phyloP scores from a whole-genome alignment of 2,329 filamentous ascomycete species.

The Ophiostoma himal-ulmi region DNA sequence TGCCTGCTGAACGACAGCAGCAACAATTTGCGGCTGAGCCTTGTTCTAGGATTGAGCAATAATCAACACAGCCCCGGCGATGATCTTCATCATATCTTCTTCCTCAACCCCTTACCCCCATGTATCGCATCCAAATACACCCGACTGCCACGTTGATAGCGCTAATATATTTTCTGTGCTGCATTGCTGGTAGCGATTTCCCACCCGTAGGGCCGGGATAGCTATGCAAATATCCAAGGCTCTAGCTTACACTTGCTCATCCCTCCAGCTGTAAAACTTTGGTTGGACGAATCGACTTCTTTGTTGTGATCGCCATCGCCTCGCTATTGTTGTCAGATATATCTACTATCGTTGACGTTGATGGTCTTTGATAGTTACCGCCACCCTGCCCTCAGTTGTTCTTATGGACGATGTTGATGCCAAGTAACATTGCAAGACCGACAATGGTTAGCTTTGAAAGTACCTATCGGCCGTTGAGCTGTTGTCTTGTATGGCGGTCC shows the following conservation, averaged over 20 bases:
- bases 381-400: too few relatives aligned
- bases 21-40: too few relatives aligned
- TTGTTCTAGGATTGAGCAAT: too few relatives aligned
- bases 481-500: neutral
- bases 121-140: neutral
- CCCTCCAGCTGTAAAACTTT: too few relatives aligned
- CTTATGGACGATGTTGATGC: too few relatives aligned
- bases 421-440: too few relatives aligned
- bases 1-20: too few relatives aligned
- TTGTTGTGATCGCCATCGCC: too few relatives aligned
- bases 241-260: neutral
- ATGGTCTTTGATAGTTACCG: too few relatives aligned
- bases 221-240: neutral
- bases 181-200: neutral
- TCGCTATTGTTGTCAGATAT: too few relatives aligned
- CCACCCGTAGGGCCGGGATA: neutral
- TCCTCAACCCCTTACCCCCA: neutral
- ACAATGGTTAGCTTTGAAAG: neutral
- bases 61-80: neutral
- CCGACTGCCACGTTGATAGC: neutral
- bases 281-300: too few relatives aligned
- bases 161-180: neutral
- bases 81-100: neutral
- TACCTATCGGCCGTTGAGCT: neutral
- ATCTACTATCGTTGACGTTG: too few relatives aligned